Evolutionary conservation across 73 alveolate genomes (phyloP), one percentile per base, ranked within the genome.

Genomic region (Urostyla sp.): DNA sequence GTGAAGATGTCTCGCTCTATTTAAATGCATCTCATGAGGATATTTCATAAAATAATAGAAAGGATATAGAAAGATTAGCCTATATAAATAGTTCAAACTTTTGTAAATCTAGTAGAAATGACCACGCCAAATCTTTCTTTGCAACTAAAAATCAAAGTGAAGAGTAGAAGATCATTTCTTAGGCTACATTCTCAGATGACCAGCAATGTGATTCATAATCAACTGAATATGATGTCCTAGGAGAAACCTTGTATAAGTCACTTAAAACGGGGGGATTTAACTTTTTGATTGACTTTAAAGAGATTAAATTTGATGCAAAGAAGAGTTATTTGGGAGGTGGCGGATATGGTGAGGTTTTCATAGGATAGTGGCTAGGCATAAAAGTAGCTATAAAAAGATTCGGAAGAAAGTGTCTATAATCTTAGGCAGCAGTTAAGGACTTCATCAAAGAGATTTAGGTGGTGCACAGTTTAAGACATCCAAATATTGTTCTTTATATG

Each of bases 381-480:
- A 77, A 87, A 69, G 96, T 95, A 6, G 95, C 97, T 15, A 91
- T 95, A 36, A 95, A 95, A 53, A 87, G 93, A 51, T 83, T 75
- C 48, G 91, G 90, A 0, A 94, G 87, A 67, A 77, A 75, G 28
- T n/a, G n/a, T 59, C 18, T 78, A 90, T 24, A 77, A 83, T n/a
- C 79, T 46, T 57, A 60, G 61, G 50, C 74, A 84, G 85, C 85
- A 63, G 56, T 93, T 37, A 85, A 88, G 75, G 96, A 85, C 58
- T 90, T 91, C 67, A 85, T 95, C 21, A 90, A 94, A 74, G 99
- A 95, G 78, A 94, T 93, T 23, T 89, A 92, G 75, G 95, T 95
- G n/a, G 88, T 92, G 16, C 90, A 91, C 54, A 88, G 95, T 67
- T 75, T 93, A 61, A 88, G 99, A 66, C 99, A 95, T 89, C 99